These are phyloP conservation scores for Fusarium sp. DNA, from an alignment of 2,329 filamentous ascomycete species.

Conservation along the genomic window DNA sequence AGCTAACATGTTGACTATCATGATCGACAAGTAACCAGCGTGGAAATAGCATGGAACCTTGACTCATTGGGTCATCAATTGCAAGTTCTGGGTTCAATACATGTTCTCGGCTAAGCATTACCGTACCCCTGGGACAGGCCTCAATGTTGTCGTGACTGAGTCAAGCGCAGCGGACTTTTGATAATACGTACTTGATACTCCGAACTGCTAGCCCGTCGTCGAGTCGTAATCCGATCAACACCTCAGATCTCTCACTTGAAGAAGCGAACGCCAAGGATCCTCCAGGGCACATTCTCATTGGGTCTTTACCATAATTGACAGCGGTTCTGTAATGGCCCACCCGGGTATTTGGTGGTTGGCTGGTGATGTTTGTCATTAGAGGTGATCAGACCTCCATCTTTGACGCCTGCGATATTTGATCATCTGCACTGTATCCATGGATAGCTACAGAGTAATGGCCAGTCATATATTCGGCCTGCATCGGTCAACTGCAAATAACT, in stretches of 20 bases:
- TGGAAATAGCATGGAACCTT: neutral
- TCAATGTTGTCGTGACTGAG: slow-evolving; percentile 30
- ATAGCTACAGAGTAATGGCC: neutral
- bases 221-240: slow-evolving; percentile 23
- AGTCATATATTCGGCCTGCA: neutral
- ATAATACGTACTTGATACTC: neutral
- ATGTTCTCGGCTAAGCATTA: slow-evolving; percentile 19
- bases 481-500: neutral
- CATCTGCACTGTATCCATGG: neutral
- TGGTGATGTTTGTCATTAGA: neutral
- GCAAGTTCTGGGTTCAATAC: no score
- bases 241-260: slow-evolving; percentile 22
- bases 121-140: slow-evolving; percentile 1
- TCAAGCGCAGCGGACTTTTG: slow-evolving; percentile 30
- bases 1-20: neutral
- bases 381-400: slow-evolving; percentile 31
- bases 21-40: slow-evolving; percentile 22
- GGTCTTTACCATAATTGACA: slow-evolving; percentile 18
- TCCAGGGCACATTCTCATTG: slow-evolving; percentile 16
- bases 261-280: slow-evolving; percentile 7
- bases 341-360: neutral
- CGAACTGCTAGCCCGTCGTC: slow-evolving; percentile 1
- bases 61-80: no score
- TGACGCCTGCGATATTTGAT: neutral
- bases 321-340: slow-evolving; percentile 17